phyloP scores from a whole-genome alignment of 352 stramenopile species.

The Pseudoperonospora humuli region DNA sequence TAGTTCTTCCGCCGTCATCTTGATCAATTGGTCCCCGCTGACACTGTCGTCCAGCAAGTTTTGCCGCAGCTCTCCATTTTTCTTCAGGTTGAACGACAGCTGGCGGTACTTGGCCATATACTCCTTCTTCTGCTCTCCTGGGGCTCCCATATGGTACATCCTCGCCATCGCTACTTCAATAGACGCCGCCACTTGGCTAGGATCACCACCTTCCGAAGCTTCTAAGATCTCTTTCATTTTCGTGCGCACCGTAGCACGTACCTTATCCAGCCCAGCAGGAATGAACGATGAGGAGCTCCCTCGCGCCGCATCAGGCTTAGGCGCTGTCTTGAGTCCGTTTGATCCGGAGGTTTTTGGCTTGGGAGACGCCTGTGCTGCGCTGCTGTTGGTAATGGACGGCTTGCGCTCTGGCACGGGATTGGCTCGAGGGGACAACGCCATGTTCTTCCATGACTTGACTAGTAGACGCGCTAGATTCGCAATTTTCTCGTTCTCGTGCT shows the following conservation, averaged over 20 bases:
- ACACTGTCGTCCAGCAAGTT: conserved; percentile 67
- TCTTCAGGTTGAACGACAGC: conserved; percentile 89
- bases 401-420: conserved; percentile 6
- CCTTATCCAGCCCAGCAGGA: conserved; percentile 60
- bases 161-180: conserved; percentile 75
- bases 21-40: conserved; percentile 63
- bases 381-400: conserved; percentile 20
- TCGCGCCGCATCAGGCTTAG: conserved; percentile 15
- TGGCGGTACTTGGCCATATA: conserved; percentile 86
- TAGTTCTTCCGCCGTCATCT: conserved; percentile 82
- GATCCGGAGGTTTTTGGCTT: conserved; percentile 7
- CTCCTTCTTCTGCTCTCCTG: conserved; percentile 80
- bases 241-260: conserved; percentile 65
- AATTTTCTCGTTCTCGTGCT: conserved; percentile 82
- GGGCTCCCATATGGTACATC: conserved; percentile 56
- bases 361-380: conserved; percentile 2
- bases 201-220: conserved; percentile 36
- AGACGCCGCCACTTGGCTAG: conserved; percentile 45
- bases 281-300: conserved; percentile 40
- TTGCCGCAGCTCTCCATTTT: conserved; percentile 74
- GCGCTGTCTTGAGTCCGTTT: conserved; percentile 22
- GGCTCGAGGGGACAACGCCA: conserved; percentile 59
- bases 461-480: conserved; percentile 63
- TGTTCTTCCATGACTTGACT: conserved; percentile 84
- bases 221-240: conserved; percentile 76